Evolutionary conservation across 441 rosid genomes (phyloP).

Genomic region (Gossypium trilobum): DNA sequence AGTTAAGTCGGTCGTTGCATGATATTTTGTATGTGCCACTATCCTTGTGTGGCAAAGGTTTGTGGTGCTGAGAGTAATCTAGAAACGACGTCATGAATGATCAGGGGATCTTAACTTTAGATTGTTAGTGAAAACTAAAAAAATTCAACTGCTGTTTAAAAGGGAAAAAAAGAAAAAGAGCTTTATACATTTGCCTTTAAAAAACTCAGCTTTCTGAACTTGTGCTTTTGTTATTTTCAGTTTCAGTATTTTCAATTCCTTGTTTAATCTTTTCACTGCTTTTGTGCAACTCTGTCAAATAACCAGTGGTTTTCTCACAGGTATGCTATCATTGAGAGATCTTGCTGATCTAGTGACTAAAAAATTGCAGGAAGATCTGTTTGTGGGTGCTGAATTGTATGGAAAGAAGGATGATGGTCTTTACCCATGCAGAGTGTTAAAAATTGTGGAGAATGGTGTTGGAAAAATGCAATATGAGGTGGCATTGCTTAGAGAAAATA

Average conservation of each 20-base stretch:
- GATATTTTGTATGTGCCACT: background rate
- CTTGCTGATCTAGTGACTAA: slow-evolving; percentile 56
- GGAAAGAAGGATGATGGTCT: slow-evolving; percentile 49
- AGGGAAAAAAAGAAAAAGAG: background rate
- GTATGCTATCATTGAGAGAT: slow-evolving; percentile 74
- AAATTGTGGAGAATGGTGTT: slow-evolving; percentile 33
- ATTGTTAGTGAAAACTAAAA: background rate
- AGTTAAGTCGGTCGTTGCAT: background rate
- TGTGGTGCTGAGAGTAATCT: background rate
- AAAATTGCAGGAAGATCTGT: slow-evolving; percentile 49
- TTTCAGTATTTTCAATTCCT: slow-evolving; percentile 2
- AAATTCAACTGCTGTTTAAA: background rate
- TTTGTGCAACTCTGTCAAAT: background rate
- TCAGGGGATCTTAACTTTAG: background rate
- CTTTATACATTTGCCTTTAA: background rate
- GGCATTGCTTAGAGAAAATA: slow-evolving; percentile 60
- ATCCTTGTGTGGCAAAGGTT: background rate
- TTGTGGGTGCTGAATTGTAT: slow-evolving; percentile 56
- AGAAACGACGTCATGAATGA: background rate
- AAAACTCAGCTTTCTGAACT: background rate
- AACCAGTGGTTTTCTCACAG: slow-evolving; percentile 32
- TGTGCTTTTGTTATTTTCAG: background rate
- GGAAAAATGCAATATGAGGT: slow-evolving; percentile 48
- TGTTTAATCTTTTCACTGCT: slow-evolving; percentile 3
- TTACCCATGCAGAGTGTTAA: slow-evolving; percentile 60